Conservation (phyloP, 1,284 basidiomycete genomes). For the Cyathus olla region DNA sequence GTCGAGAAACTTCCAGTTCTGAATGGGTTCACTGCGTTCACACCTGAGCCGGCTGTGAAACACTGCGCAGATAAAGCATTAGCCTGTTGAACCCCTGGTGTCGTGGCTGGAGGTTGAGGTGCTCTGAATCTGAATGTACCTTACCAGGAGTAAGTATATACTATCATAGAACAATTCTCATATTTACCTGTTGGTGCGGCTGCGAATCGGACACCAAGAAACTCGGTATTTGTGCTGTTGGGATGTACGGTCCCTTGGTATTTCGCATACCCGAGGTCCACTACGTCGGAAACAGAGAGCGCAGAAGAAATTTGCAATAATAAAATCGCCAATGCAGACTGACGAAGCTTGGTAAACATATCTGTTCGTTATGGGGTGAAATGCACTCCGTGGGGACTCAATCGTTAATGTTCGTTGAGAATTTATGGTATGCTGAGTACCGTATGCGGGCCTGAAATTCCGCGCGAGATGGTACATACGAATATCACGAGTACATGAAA, state of each 20-base stretch:
- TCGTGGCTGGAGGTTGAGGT: not conserved
- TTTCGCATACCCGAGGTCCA: constrained; percentile 25
- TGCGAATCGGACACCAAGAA: constrained; percentile 15
- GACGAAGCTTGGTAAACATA: not conserved
- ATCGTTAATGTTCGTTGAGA: too few relatives aligned
- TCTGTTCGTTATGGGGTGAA: too few relatives aligned
- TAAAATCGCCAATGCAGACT: not conserved
- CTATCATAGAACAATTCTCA: not conserved
- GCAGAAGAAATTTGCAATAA: not conserved
- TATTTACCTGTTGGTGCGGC: constrained; percentile 20
- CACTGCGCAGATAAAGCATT: not conserved
- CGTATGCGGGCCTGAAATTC: too few relatives aligned
- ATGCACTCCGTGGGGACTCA: too few relatives aligned
- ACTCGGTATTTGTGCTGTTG: constrained; percentile 11
- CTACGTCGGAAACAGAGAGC: not conserved
- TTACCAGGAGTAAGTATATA: not conserved
- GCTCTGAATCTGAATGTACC: not conserved
- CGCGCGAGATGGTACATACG: too few relatives aligned
- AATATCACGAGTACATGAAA: too few relatives aligned
- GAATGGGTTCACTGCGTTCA: not conserved
- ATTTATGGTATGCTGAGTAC: too few relatives aligned
- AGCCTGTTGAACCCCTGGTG: not conserved
- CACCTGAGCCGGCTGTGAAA: not conserved
- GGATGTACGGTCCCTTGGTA: constrained; percentile 21
- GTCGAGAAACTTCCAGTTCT: not conserved